phyloP scores from a whole-genome alignment of 345 rosid species.

The Crucihimalaya himalaica region DNA sequence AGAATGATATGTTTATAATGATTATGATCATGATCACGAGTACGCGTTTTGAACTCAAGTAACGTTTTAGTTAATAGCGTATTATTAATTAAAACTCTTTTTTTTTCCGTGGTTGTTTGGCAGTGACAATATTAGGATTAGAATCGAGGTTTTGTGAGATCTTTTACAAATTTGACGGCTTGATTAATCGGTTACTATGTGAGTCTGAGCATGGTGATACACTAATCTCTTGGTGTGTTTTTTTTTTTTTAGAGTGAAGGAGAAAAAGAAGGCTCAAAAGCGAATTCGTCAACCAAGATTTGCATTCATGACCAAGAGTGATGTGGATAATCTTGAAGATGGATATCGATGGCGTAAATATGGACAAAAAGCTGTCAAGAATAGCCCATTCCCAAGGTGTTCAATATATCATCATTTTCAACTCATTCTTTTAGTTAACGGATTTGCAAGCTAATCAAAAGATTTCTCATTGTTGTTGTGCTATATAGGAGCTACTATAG shows the following conservation, averaged over 20 bases:
- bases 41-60: not conserved
- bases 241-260: conserved; percentile 61
- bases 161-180: not conserved
- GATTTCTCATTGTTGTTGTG: not conserved
- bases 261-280: conserved; percentile 77
- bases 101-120: not conserved
- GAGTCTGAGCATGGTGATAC: not conserved
- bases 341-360: conserved; percentile 91
- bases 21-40: not conserved
- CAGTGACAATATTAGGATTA: not conserved
- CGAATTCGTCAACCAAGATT: conserved; percentile 81
- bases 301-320: conserved; percentile 94
- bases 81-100: not conserved
- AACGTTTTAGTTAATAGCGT: not conserved
- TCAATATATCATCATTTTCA: not conserved
- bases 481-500: conserved; percentile 86
- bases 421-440: not conserved
- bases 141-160: not conserved
- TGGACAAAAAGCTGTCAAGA: conserved; percentile 93
- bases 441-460: not conserved
- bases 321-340: conserved; percentile 96
- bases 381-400: conserved; percentile 91
- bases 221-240: not conserved
- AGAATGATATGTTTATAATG: not conserved
- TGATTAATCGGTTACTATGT: not conserved